A percentile compares a stretch with the other conserved stretches of the same genome.
Evolutionary conservation across 768 basidiomycete species (phyloP).

Genomic region (Mycena galopus): DNA sequence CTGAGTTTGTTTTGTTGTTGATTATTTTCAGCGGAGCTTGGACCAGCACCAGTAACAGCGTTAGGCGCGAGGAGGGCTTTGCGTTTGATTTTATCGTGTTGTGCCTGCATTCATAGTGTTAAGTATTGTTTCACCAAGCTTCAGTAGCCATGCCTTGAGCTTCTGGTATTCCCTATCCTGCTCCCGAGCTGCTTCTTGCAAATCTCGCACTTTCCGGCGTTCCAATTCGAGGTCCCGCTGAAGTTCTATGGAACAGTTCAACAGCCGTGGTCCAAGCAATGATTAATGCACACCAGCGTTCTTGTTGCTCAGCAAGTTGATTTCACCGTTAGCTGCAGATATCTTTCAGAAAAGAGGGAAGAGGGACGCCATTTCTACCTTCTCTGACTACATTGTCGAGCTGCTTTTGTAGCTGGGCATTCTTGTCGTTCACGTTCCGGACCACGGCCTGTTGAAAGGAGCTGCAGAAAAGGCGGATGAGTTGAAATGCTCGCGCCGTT

Average conservation of each 20-base stretch:
- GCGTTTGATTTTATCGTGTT: constrained; percentile 87
- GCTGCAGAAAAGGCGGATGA: constrained; percentile 50
- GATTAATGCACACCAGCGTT: constrained; percentile 60
- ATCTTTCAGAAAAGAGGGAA: neutral
- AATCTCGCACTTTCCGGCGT: constrained; percentile 77
- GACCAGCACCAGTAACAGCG: constrained; percentile 35
- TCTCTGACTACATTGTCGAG: constrained; percentile 88
- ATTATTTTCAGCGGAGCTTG: constrained; percentile 42
- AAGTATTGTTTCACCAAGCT: neutral
- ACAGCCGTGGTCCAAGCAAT: too few species aligned
- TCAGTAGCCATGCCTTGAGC: constrained; percentile 69
- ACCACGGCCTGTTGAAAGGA: constrained; percentile 89
- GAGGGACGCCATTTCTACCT: constrained; percentile 56
- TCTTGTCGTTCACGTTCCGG: constrained; percentile 85
- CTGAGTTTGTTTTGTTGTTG: constrained; percentile 45
- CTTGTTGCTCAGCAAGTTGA: constrained; percentile 78
- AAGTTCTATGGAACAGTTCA: constrained; percentile 55
- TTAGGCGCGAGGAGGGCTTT: constrained; percentile 74
- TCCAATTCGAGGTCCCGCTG: constrained; percentile 87
- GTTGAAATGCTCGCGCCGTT: neutral
- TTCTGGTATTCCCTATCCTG: constrained; percentile 91
- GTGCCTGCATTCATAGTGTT: constrained; percentile 57
- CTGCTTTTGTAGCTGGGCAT: constrained; percentile 86
- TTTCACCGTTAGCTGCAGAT: constrained; percentile 79
- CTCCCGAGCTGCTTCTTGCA: constrained; percentile 81